Evolutionary conservation across 306 rosid genomes (phyloP).

Genomic region (Quillaja saponaria): DNA sequence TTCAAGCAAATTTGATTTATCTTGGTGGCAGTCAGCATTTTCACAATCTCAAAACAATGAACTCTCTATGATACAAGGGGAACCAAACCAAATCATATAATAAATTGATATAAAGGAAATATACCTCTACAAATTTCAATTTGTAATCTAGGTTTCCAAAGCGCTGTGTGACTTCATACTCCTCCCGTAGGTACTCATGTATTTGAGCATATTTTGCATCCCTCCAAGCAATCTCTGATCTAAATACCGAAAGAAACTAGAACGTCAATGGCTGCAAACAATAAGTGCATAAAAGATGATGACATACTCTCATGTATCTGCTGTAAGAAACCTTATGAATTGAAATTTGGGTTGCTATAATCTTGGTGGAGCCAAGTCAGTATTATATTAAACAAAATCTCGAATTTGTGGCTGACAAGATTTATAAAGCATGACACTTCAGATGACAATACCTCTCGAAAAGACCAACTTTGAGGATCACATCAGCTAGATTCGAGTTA

Average conservation of each 20-base stretch:
- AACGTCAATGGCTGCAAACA: constrained; percentile 17
- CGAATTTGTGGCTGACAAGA: constrained; percentile 4
- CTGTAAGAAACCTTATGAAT: too few species aligned
- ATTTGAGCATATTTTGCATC: constrained; percentile 94
- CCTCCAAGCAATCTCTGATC: constrained; percentile 98
- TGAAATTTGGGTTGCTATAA: not conserved
- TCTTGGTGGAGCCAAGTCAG: too few species aligned
- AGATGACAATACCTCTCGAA: constrained; percentile 76
- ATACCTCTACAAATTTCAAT: constrained; percentile 90
- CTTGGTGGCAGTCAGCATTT: too few species aligned
- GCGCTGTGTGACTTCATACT: constrained; percentile 91
- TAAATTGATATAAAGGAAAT: not conserved
- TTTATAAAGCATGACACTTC: constrained; percentile 18
- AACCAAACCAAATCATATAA: not conserved
- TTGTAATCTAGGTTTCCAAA: constrained; percentile 90
- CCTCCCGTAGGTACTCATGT: constrained; percentile 82
- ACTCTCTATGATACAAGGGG: too few species aligned
- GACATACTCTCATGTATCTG: too few species aligned
- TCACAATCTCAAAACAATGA: too few species aligned
- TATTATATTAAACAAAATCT: not conserved
- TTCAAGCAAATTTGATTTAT: too few species aligned
- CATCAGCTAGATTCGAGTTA: constrained; percentile 88
- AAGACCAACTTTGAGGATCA: constrained; percentile 96
- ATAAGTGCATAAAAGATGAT: constrained; percentile 22
- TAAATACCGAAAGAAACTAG: constrained; percentile 40